phyloP scores from a whole-genome alignment of 345 rosid genomes.

The Combretum micranthum region DNA sequence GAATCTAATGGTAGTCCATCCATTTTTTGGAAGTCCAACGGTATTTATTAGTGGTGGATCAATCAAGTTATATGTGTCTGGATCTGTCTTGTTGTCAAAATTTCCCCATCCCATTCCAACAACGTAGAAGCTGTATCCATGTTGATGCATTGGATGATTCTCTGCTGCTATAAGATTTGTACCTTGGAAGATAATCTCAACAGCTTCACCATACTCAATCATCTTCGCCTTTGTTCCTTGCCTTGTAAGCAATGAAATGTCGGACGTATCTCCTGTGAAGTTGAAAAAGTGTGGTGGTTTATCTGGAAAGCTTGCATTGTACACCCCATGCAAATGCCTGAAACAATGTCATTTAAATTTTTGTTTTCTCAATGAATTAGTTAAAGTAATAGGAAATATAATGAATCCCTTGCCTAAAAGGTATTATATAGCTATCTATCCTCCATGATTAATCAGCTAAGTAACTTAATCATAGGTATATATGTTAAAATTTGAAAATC shows the following conservation, averaged over 20 bases:
- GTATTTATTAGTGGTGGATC: conserved; percentile 34
- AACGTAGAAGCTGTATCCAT: conserved; percentile 38
- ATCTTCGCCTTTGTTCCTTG: conserved; percentile 21
- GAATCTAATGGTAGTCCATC: conserved; percentile 37
- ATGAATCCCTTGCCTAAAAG: too few species aligned
- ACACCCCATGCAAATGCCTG: conserved; percentile 6
- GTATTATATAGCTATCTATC: too few species aligned
- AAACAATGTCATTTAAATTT: background rate
- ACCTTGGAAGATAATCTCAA: conserved; percentile 39
- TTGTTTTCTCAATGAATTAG: background rate
- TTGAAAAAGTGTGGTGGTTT: conserved; percentile 10
- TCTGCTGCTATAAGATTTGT: conserved; percentile 25
- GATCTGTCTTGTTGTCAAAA: conserved; percentile 22
- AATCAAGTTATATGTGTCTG: conserved; percentile 25
- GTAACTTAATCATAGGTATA: too few species aligned
- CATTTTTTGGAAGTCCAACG: conserved; percentile 28
- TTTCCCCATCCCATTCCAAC: conserved; percentile 49
- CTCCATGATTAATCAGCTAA: too few species aligned
- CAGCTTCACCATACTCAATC: conserved; percentile 15
- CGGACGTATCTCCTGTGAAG: conserved; percentile 8
- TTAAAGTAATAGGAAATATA: background rate
- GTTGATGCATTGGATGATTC: conserved; percentile 48
- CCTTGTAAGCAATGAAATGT: background rate
- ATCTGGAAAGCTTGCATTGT: conserved; percentile 7
- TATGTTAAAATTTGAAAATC: too few species aligned